phyloP scores from a whole-genome alignment of 2,329 filamentous ascomycete species.

The Lasiodiplodia citricola region DNA sequence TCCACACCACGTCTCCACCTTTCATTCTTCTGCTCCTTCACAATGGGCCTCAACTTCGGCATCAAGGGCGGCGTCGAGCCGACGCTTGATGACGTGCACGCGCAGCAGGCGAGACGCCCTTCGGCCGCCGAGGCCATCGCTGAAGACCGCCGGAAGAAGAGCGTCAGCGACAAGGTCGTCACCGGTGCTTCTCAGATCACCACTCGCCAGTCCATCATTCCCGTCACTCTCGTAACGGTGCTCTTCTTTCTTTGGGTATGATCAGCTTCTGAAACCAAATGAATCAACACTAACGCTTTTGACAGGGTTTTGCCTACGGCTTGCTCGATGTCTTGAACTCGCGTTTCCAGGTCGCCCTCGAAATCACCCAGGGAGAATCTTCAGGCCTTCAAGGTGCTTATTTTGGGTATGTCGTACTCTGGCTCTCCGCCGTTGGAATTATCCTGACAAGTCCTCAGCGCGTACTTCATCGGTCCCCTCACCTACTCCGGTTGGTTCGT shows the following conservation, averaged over 20 bases:
- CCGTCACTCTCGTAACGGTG: conserved; percentile 53
- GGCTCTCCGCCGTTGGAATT: neutral
- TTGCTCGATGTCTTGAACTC: conserved; percentile 52
- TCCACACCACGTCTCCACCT: neutral
- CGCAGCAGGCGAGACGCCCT: conserved; percentile 43
- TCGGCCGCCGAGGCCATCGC: conserved; percentile 42
- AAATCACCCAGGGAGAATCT: conserved; percentile 59
- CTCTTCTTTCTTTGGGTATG: conserved; percentile 58
- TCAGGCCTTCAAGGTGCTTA: conserved; percentile 69
- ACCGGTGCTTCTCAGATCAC: conserved; percentile 48
- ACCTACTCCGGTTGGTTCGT: conserved; percentile 66
- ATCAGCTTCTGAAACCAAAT: neutral
- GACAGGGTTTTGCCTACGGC: conserved; percentile 50
- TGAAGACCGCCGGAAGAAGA: conserved; percentile 40
- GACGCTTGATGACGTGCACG: conserved; percentile 42
- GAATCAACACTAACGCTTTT: neutral
- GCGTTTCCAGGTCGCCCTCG: conserved; percentile 49
- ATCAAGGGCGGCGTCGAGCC: conserved; percentile 40
- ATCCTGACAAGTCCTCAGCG: conserved; percentile 37
- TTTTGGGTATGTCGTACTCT: conserved; percentile 57
- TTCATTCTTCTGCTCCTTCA: neutral
- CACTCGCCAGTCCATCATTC: conserved; percentile 54
- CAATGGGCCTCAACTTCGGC: conserved; percentile 29
- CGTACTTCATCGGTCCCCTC: conserved; percentile 60
- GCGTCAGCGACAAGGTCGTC: conserved; percentile 40